phyloP scores from a whole-genome alignment of 306 rosid species.

The Rosa persica region DNA sequence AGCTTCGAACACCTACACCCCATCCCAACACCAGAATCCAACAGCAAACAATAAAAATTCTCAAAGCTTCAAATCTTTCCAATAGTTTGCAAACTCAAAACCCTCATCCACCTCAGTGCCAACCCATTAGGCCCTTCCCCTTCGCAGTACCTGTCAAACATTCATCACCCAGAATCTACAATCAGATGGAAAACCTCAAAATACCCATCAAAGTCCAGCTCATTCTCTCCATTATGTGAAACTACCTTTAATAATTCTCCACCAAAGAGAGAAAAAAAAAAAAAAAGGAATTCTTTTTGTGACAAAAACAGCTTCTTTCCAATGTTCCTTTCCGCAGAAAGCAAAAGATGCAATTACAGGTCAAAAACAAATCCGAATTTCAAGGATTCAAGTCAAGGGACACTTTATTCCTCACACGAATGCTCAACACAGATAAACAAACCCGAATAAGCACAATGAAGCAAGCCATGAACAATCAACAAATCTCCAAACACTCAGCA shows the following conservation, averaged over 20 bases:
- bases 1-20: slow-evolving; percentile 77
- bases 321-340: slow-evolving; percentile 17
- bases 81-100: slow-evolving; percentile 24
- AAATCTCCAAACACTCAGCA: slow-evolving; percentile 38
- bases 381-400: slow-evolving; percentile 10
- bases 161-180: slow-evolving; percentile 7
- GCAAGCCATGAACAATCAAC: slow-evolving; percentile 26
- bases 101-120: slow-evolving; percentile 25
- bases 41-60: slow-evolving; percentile 27
- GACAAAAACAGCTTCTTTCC: slow-evolving; percentile 7
- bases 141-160: slow-evolving; percentile 21
- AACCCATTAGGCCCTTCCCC: slow-evolving; percentile 24
- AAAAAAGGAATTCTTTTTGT: neutral
- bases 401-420: slow-evolving; percentile 4
- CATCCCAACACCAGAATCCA: slow-evolving; percentile 55
- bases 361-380: slow-evolving; percentile 1
- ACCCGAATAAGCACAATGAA: neutral
- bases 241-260: slow-evolving; percentile 2
- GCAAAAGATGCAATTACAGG: slow-evolving; percentile 9
- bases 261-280: neutral
- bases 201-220: slow-evolving; percentile 14
- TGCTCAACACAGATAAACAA: slow-evolving; percentile 14
- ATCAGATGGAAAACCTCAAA: slow-evolving; percentile 4
- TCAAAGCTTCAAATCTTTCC: slow-evolving; percentile 22
- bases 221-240: slow-evolving; percentile 13